Evolutionary conservation across 768 basidiomycete genomes (phyloP).

Genomic region (Ramaria sp.): DNA sequence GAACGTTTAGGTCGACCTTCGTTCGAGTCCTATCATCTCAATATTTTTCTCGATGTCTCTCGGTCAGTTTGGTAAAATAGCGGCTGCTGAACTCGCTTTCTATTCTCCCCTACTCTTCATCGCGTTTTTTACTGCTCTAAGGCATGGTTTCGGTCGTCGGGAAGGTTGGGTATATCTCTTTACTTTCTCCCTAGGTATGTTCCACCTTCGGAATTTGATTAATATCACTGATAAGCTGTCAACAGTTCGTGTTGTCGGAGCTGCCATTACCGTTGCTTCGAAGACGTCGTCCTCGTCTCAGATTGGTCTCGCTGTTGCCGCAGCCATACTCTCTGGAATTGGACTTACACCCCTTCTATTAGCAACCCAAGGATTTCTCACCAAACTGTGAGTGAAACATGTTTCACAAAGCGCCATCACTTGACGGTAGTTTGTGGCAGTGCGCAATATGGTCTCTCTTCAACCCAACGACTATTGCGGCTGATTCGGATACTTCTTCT

Average conservation of each 20-base stretch:
- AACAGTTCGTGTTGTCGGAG: constrained; percentile 48
- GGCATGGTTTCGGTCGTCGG: constrained; percentile 47
- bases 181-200: constrained; percentile 47
- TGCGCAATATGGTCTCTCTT: not conserved
- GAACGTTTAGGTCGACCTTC: not conserved
- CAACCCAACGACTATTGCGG: not conserved
- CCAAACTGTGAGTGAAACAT: constrained; percentile 22
- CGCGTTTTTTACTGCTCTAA: constrained; percentile 34
- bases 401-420: not conserved
- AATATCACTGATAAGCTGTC: not conserved
- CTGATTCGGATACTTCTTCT: constrained; percentile 11
- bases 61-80: constrained; percentile 37
- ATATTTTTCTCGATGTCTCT: constrained; percentile 21
- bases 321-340: constrained; percentile 32
- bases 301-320: constrained; percentile 38
- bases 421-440: not conserved
- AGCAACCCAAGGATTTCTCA: constrained; percentile 26
- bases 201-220: not conserved
- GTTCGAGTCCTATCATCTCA: not conserved
- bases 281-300: constrained; percentile 19
- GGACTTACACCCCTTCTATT: constrained; percentile 31
- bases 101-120: constrained; percentile 46
- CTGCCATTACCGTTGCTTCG: constrained; percentile 45
- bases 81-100: constrained; percentile 47
- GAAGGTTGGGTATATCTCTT: constrained; percentile 63